Evolutionary conservation across 495 filamentous ascomycete genomes (phyloP).

Genomic region (Trichoderma virens): DNA sequence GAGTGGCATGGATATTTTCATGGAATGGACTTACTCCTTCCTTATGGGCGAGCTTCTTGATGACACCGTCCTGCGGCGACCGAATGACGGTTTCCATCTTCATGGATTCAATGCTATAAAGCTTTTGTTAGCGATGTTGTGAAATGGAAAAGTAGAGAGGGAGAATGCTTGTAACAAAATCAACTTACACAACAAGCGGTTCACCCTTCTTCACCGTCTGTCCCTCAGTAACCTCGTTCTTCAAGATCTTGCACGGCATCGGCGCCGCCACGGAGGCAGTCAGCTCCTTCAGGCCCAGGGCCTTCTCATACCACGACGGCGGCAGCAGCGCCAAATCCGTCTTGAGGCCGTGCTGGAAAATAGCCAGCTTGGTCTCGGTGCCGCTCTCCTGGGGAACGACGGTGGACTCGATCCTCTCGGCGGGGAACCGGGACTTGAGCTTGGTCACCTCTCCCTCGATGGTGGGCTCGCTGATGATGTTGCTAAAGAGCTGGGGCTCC

Average conservation of each 20-base stretch:
- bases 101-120: conserved; percentile 81
- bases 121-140: background rate
- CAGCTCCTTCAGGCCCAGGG: conserved; percentile 71
- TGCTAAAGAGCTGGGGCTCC: conserved; percentile 31
- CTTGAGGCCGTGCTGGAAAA: conserved; percentile 79
- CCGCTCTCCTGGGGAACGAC: conserved; percentile 54
- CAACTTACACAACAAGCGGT: conserved; percentile 68
- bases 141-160: background rate
- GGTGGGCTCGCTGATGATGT: conserved; percentile 33
- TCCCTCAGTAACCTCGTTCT: conserved; percentile 75
- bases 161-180: background rate
- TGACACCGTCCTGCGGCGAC: conserved; percentile 72
- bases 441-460: conserved; percentile 18
- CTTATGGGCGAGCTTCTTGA: conserved; percentile 76
- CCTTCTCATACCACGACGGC: conserved; percentile 80
- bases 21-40: conserved; percentile 61
- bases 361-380: conserved; percentile 53
- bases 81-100: conserved; percentile 99
- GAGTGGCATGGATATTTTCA: background rate
- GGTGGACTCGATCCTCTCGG: conserved; percentile 72
- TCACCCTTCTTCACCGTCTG: conserved; percentile 78
- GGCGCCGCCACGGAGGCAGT: conserved; percentile 75
- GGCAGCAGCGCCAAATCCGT: conserved; percentile 58
- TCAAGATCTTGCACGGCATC: conserved; percentile 90
- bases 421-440: conserved; percentile 59